phyloP scores from a whole-genome alignment of 345 rosid genomes.

The Laguncularia racemosa region DNA sequence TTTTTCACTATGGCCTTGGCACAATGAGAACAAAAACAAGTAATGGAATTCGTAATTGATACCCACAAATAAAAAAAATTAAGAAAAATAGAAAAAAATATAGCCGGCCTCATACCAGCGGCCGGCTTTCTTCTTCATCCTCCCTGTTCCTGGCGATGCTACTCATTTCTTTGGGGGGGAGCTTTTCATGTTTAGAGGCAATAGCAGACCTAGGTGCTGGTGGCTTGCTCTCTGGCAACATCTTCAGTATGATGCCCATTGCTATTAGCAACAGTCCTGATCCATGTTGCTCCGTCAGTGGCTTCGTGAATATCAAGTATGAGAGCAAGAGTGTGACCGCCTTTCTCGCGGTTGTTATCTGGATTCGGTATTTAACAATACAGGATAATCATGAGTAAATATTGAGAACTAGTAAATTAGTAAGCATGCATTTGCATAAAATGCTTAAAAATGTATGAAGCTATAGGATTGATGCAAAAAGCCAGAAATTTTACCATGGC shows the following conservation, averaged over 20 bases:
- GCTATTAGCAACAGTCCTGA: constrained; percentile 65
- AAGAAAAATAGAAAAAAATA: too few species aligned
- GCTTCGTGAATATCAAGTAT: constrained; percentile 83
- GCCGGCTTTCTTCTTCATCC: constrained; percentile 40
- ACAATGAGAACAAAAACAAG: too few species aligned
- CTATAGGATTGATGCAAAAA: neutral
- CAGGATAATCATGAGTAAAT: too few species aligned
- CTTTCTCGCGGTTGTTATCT: constrained; percentile 86
- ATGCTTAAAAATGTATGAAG: too few species aligned
- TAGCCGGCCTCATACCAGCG: constrained; percentile 34
- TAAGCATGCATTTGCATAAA: too few species aligned
- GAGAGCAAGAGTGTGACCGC: constrained; percentile 69
- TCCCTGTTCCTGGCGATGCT: constrained; percentile 2
- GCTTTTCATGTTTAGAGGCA: too few species aligned
- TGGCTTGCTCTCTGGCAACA: constrained; percentile 58
- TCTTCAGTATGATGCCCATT: constrained; percentile 75
- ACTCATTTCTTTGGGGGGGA: neutral
- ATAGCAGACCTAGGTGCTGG: constrained; percentile 2
- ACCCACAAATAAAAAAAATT: neutral
- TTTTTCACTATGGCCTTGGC: too few species aligned
- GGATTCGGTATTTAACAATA: constrained; percentile 4
- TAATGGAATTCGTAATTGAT: too few species aligned
- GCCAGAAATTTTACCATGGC: constrained; percentile 55
- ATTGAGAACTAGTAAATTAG: too few species aligned
- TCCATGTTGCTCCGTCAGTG: constrained; percentile 75